Base-by-base conservation (phyloP, 495 filamentous ascomycete genomes). In the Trichoderma erinaceum region DNA sequence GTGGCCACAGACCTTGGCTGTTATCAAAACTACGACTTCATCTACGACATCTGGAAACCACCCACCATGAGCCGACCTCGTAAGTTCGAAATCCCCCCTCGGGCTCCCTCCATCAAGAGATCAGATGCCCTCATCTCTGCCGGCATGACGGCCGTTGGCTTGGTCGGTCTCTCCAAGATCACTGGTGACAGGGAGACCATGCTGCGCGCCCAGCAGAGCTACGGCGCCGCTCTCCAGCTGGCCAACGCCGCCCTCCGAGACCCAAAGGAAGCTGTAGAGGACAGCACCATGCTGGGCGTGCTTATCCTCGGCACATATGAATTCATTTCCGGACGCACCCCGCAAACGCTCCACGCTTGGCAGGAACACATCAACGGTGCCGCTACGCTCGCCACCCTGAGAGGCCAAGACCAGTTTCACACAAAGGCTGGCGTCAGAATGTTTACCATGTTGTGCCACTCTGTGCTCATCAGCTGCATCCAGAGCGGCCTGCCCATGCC, bases 351-450 rank as follows among this genome's bases (percentile, higher is more conserved):
- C 35, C 74, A 78, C 23, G 82, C 82, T 3, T 90, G 86, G 79
- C 83, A 81, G 46, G 82, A 82, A 63, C 88, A 90, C 73, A 81
- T 88, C 68, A 80, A 80, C 44, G 88, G 88, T 12, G 85, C 86
- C 3, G 81, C 80, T 0, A 82, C 85, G 0, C 75, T 90, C 5
- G 78, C 87, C 0, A 80, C 83, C 70, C 67, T 89, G 70, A 79
- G 88, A 27, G 88, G 87, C 11, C 65, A 76, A 2, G 78, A 82
- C 4, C 86, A 89, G 70, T 83, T 90, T 63, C 73, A 78, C n/a
- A 84, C 79, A 4, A 73, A 78, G 52, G 80, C 83, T n/a, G 86
- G 85, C 13, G 76, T 83, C 23, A 77, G 80, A 64, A 82, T 89
- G 71, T 89, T 89, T 65, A 67, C 84, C 15, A 85, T 87, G 73